Evolutionary conservation across 2,329 filamentous ascomycete genomes (phyloP).

Genomic region (Fusarium drepaniforme): DNA sequence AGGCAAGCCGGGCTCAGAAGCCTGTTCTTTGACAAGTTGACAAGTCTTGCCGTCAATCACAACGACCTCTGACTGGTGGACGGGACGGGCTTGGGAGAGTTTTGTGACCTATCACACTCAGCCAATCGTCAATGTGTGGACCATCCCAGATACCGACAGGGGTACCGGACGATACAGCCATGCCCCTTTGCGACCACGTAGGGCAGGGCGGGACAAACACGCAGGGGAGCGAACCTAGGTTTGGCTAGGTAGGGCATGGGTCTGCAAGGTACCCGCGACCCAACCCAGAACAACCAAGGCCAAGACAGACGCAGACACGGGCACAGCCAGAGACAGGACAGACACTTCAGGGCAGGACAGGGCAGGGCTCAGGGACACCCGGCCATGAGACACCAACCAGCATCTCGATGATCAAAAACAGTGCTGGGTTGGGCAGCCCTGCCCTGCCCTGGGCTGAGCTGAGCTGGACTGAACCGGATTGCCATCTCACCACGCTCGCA

Average conservation of each 20-base stretch:
- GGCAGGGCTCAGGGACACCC: not conserved
- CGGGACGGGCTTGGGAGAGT: constrained; percentile 18
- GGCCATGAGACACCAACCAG: not conserved
- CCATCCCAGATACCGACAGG: constrained; percentile 1
- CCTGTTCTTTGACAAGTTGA: constrained; percentile 13
- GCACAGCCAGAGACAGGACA: not conserved
- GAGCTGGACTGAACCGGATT: not conserved
- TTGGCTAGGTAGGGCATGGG: constrained; percentile 18
- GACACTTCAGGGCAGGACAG: not conserved
- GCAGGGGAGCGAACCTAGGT: constrained; percentile 1
- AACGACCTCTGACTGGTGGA: constrained; percentile 10
- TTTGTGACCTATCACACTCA: constrained; percentile 24
- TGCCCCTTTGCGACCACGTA: constrained; percentile 23
- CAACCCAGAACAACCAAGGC: constrained; percentile 14
- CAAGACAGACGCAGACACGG: constrained; percentile 5
- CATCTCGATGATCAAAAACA: constrained; percentile 14
- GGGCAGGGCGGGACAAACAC: constrained; percentile 5
- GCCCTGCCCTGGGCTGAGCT: not conserved
- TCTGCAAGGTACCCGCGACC: constrained; percentile 45
- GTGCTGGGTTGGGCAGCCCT: not conserved
- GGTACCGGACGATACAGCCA: not conserved
- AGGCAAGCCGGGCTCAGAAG: constrained; percentile 3
- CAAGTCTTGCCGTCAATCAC: constrained; percentile 14
- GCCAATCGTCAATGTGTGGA: constrained; percentile 2
- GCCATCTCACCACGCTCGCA: constrained; percentile 13